These are phyloP conservation scores for Paramecium sonneborni DNA, from an alignment of 73 alveolate genomes.

Conservation along the genomic window DNA sequence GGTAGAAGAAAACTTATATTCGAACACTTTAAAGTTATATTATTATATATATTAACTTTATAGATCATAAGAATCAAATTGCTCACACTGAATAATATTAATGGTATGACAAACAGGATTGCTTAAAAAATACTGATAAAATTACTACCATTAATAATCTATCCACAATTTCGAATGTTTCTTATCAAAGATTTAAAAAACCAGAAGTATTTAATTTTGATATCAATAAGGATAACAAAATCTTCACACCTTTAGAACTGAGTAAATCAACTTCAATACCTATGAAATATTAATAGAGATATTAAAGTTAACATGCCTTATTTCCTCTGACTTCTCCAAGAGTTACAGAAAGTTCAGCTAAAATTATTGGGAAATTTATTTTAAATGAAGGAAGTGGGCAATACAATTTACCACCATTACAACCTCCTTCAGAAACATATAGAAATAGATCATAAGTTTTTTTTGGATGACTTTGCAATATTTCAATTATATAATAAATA, in stretches of 20 bases:
- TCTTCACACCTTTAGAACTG: background rate
- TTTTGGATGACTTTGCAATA: constrained; percentile 4
- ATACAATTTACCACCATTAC: background rate
- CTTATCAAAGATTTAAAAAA: background rate
- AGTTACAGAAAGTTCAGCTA: background rate
- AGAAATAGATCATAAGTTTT: background rate
- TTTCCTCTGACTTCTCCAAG: background rate
- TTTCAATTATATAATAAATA: background rate
- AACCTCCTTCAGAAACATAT: background rate
- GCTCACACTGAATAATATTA: constrained; percentile 10
- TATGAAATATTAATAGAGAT: constrained; percentile 6
- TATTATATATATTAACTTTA: background rate
- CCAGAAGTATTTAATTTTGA: background rate
- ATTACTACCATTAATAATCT: background rate
- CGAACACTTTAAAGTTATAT: background rate
- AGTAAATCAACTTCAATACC: background rate
- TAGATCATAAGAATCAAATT: background rate
- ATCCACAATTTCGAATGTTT: background rate
- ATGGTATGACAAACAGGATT: background rate
- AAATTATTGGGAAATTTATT: background rate
- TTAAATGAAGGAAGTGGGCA: background rate
- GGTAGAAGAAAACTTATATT: background rate
- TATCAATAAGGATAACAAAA: background rate
- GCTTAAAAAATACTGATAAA: background rate
- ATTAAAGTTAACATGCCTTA: background rate